Evolutionary conservation across 2,329 filamentous ascomycete species (phyloP), one percentile per base, ranked within the genome.

Genomic region (Fusarium annulatum): DNA sequence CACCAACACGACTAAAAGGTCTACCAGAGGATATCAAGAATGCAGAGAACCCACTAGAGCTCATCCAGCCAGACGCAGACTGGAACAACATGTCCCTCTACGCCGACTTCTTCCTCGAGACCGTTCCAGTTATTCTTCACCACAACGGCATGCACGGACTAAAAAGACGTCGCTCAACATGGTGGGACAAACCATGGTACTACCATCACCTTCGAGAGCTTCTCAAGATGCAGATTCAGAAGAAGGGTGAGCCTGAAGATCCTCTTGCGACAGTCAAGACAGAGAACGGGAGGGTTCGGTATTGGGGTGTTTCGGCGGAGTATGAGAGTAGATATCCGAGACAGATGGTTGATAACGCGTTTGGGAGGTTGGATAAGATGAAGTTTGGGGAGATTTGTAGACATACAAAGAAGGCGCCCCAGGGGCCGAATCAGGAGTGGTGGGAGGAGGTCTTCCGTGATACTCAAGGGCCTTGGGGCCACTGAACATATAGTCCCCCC

Each of bases 161-260:
- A 9, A 69, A 69, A 10, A 3, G 11, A 1, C n/a, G 64, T 1
- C 66, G 66, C 0, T 26, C 39, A 1, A 51, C 66, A 38, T 56
- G 49, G 64, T 69, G 66, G 66, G 19, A 69, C 3, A 39, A 19
- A 8, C 66, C 66, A 11, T 69, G 66, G 66, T 68, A 62, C 7
- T 48, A 69, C 21, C 64, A 55, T 0, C 49, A 33, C 1, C 14
- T 69, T 0, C 45, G 66, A 0, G 15, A 43, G 0, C 49, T 69
- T 2, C 16, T 42, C 1, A 28, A 15, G 3, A 23, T 33, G 4
- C 36, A 23, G 3, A 14, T 68, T 2, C 23, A 38, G 0, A 41
- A 49, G 3, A 33, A 51, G 11, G 19, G 33, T 0, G 42, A 38
- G 0, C 34, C 30, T 5, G 33, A 53, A 10, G 48, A 69, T 3